These are phyloP conservation scores for Exophiala bonariae DNA, from an alignment of 2,329 filamentous ascomycete species.

Conservation along the genomic window DNA sequence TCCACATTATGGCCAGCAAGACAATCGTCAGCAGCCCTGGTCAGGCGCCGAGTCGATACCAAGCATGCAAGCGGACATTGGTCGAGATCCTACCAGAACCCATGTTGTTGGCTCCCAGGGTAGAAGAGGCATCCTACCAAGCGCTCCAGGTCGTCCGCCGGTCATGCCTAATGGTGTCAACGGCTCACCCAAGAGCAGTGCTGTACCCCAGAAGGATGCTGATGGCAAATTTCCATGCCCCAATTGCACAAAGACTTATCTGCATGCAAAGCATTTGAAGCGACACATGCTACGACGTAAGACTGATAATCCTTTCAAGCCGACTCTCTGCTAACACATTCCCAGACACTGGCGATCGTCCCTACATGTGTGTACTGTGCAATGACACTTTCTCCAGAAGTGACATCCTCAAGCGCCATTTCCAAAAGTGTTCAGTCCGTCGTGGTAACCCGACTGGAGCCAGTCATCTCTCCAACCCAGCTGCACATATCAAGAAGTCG, in stretches of 20 bases:
- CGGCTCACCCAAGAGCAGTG: slow-evolving; percentile 70
- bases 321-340: slow-evolving; percentile 33
- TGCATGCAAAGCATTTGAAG: slow-evolving; percentile 96
- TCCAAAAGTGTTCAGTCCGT: slow-evolving; percentile 97
- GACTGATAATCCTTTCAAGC: slow-evolving; percentile 48
- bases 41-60: slow-evolving; percentile 41
- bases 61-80: slow-evolving; percentile 38
- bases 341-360: slow-evolving; percentile 91
- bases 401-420: slow-evolving; percentile 98
- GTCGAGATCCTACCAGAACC: slow-evolving; percentile 54
- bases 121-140: slow-evolving; percentile 85
- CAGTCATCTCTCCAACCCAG: slow-evolving; percentile 89
- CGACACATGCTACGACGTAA: slow-evolving; percentile 93
- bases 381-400: slow-evolving; percentile 97
- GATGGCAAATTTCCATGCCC: slow-evolving; percentile 98
- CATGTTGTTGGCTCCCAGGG: slow-evolving; percentile 96
- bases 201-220: slow-evolving; percentile 90
- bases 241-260: slow-evolving; percentile 96
- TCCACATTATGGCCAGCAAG: slow-evolving; percentile 57
- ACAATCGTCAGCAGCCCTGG: slow-evolving; percentile 46
- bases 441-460: slow-evolving; percentile 93
- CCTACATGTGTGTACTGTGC: slow-evolving; percentile 97
- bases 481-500: slow-evolving; percentile 80
- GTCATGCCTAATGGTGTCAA: slow-evolving; percentile 65
- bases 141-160: slow-evolving; percentile 80